Evolutionary conservation across 2,329 filamentous ascomycete species (phyloP), one percentile per base, ranked within the genome.

Genomic region (Erysiphe neolycopersici): DNA sequence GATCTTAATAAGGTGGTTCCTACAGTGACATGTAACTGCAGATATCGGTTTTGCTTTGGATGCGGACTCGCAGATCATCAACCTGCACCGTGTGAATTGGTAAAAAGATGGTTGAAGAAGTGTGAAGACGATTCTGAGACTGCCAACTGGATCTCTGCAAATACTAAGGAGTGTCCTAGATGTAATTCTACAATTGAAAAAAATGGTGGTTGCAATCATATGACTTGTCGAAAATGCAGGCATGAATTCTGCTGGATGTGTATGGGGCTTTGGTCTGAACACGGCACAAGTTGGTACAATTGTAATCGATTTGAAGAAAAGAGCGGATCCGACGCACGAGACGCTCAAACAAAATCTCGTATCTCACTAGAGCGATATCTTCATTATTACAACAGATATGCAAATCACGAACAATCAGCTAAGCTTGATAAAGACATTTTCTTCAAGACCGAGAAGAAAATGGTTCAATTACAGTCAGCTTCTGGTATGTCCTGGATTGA

Each of bases 191-290:
- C 89, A 0, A 98, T 98, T 38, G 89, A 98, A 62, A 98, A 98
- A 71, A 98, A 98, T 51, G 85, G 85, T 43, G 85, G 85, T 3
- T 94, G 85, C 64, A 94, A 94, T 62, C 85, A 94, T 60, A 94
- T 94, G 85, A 94, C 85, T 0, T 94, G 85, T 58, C 69, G 85
- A 45, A 94, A 94, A 60, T 94, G 85, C 64, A 83, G 84, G 55
- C 77, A 94, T 56, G 85, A 94, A 56, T 94, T 98, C 56, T 98
- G 89, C 63, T 98, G 89, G 89, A 95, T 98, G 80, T 98, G 89
- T 56, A 98, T 98, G 89, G 89, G 89, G 0, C 66, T 93, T 0
- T 98, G 89, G 89, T 91, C 84, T 1, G 89, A 98, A 61, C 89
- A 98, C 58, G 89, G 89, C 49, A 98, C 87, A 3, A 93, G 83